phyloP scores from a whole-genome alignment of 345 rosid species.

The Mercurialis annua region DNA sequence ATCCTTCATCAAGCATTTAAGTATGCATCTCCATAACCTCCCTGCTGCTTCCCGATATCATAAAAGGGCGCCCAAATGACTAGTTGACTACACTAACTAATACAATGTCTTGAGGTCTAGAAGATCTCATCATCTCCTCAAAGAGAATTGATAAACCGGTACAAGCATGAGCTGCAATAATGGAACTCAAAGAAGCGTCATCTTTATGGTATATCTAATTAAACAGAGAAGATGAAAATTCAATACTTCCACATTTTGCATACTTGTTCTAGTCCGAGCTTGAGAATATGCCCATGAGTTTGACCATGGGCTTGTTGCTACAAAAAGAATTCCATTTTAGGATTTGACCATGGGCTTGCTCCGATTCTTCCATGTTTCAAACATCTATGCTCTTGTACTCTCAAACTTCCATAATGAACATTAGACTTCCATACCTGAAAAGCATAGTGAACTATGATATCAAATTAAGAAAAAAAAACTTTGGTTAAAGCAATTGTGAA shows the following conservation, averaged over 20 bases:
- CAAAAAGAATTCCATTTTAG: slow-evolving; percentile 39
- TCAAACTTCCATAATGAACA: slow-evolving; percentile 17
- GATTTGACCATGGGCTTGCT: slow-evolving; percentile 50
- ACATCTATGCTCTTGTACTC: slow-evolving; percentile 54
- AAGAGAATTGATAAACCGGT: slow-evolving; percentile 32
- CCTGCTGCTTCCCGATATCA: slow-evolving; percentile 36
- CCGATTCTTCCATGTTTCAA: slow-evolving; percentile 47
- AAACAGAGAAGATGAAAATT: slow-evolving; percentile 27
- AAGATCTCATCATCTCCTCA: slow-evolving; percentile 24
- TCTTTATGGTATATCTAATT: slow-evolving; percentile 28
- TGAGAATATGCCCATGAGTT: slow-evolving; percentile 32
- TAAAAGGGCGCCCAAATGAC: slow-evolving; percentile 37
- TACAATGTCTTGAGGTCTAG: slow-evolving; percentile 42
- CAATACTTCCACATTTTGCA: slow-evolving; percentile 37
- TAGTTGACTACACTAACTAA: slow-evolving; percentile 27
- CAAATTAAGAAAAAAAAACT: neutral
- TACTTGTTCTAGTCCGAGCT: slow-evolving; percentile 36
- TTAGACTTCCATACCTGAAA: neutral
- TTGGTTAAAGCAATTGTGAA: slow-evolving; percentile 9
- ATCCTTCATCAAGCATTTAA: slow-evolving; percentile 34
- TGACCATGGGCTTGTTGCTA: slow-evolving; percentile 37
- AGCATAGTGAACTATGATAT: no score
- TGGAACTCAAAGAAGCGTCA: slow-evolving; percentile 44
- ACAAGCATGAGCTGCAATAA: slow-evolving; percentile 40
- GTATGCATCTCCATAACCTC: slow-evolving; percentile 35